Conservation (phyloP, 257 asterid species). For the Petrea volubilis region DNA sequence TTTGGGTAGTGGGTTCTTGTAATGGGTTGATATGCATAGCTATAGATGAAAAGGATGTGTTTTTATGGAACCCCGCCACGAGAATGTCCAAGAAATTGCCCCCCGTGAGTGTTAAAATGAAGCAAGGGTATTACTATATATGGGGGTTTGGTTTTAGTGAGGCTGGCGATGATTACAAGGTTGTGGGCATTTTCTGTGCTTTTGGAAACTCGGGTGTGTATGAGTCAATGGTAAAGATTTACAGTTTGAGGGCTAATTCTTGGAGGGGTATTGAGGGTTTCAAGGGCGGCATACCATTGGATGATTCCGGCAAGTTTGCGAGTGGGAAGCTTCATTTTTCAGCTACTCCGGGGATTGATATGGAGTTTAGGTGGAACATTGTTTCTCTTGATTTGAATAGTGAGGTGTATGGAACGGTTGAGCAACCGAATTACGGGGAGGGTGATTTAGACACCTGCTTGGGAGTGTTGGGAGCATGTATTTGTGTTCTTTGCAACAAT, state of each 20-base stretch:
- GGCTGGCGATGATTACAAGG: conserved; percentile 48
- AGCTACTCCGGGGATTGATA: background rate
- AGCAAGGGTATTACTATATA: conserved; percentile 19
- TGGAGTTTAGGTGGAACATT: conserved; percentile 23
- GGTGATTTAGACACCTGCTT: conserved; percentile 17
- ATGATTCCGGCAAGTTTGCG: conserved; percentile 35
- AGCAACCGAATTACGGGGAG: conserved; percentile 37
- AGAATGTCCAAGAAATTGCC: conserved; percentile 38
- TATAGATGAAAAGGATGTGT: conserved; percentile 24
- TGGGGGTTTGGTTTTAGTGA: conserved; percentile 52
- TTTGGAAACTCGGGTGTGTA: conserved; percentile 3
- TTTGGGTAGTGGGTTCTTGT: conserved; percentile 42
- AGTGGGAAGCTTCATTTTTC: conserved; percentile 53
- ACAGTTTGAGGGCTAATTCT: conserved; percentile 42
- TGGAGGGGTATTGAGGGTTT: conserved; percentile 48
- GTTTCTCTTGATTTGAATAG: conserved; percentile 42
- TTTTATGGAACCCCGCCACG: conserved; percentile 53
- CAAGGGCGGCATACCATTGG: conserved; percentile 28
- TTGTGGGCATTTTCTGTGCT: conserved; percentile 37
- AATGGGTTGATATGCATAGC: conserved; percentile 50
- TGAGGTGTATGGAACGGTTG: conserved; percentile 40
- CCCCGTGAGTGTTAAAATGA: background rate
- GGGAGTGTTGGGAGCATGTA: conserved; percentile 38
- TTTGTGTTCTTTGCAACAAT: conserved; percentile 34
- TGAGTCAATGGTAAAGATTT: conserved; percentile 34